Evolutionary conservation across 805 yeast genomes (phyloP).

Genomic region (Grigorovia transvaalensis): DNA sequence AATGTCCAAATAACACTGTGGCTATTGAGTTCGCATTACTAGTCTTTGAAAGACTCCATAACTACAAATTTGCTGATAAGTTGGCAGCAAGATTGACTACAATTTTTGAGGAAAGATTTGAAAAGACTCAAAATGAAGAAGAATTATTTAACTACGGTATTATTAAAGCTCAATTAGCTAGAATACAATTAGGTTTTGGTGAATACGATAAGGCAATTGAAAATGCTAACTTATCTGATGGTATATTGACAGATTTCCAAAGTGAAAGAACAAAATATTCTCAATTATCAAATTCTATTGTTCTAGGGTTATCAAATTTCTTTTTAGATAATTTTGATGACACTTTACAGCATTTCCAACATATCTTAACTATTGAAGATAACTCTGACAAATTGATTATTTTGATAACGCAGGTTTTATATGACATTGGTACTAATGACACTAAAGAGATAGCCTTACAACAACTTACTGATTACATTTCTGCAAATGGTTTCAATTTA

Average conservation of each 20-base stretch:
- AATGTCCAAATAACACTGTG: constrained; percentile 44
- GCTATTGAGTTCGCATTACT: constrained; percentile 49
- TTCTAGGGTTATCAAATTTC: constrained; percentile 62
- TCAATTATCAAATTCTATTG: constrained; percentile 50
- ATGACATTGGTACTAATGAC: constrained; percentile 65
- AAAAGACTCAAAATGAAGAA: constrained; percentile 39
- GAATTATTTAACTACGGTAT: constrained; percentile 42
- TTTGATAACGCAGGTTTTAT: constrained; percentile 67
- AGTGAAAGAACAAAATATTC: constrained; percentile 26
- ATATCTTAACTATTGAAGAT: constrained; percentile 46
- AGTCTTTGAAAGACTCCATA: constrained; percentile 60
- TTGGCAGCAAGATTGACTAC: constrained; percentile 38
- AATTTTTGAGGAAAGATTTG: constrained; percentile 47
- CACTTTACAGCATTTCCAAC: constrained; percentile 57
- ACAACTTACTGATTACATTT: constrained; percentile 61
- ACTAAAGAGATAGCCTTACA: constrained; percentile 77
- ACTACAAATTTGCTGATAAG: constrained; percentile 43
- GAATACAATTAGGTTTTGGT: constrained; percentile 54
- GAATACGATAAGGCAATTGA: constrained; percentile 52
- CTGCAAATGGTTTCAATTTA: constrained; percentile 53
- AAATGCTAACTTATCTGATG: constrained; percentile 45
- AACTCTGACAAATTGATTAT: constrained; percentile 59
- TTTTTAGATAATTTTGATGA: constrained; percentile 52
- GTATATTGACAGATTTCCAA: constrained; percentile 35
- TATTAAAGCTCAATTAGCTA: constrained; percentile 60